phyloP scores from a whole-genome alignment of 768 basidiomycete genomes.

The Gloeopeniophorella convolvens region DNA sequence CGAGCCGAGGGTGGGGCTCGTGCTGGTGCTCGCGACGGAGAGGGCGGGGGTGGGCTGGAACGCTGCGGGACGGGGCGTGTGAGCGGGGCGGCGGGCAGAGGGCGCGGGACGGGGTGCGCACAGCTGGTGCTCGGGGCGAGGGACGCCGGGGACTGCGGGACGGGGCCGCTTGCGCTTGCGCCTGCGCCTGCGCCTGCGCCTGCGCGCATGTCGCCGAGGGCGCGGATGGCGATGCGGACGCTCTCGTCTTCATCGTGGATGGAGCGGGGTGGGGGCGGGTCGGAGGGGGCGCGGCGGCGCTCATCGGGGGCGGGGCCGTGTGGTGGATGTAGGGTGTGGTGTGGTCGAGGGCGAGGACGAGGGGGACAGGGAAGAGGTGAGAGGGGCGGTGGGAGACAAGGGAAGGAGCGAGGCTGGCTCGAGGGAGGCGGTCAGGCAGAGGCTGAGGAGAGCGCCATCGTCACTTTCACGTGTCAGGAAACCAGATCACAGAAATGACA shows the following conservation, averaged over 20 bases:
- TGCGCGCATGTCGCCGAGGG: conserved; percentile 73
- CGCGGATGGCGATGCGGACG: conserved; percentile 71
- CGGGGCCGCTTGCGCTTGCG: too few species aligned
- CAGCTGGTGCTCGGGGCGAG: conserved; percentile 24
- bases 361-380: neutral
- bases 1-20: conserved; percentile 23
- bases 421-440: neutral
- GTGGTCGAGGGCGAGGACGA: neutral
- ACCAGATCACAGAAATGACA: neutral
- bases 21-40: conserved; percentile 27
- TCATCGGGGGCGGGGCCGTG: too few species aligned
- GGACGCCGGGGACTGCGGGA: neutral
- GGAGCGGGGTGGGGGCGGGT: conserved; percentile 19
- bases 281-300: neutral
- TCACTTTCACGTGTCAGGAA: conserved; percentile 14
- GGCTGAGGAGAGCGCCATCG: neutral
- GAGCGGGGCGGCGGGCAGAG: neutral
- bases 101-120: conserved; percentile 11
- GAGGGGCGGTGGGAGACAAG: neutral
- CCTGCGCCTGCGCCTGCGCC: conserved; percentile 26
- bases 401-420: too few species aligned
- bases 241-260: conserved; percentile 63
- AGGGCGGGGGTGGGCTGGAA: conserved; percentile 33
- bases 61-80: conserved; percentile 19
- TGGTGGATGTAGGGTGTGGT: too few species aligned